phyloP scores from a whole-genome alignment of 768 basidiomycete genomes.

The Lentinus brumalis region DNA sequence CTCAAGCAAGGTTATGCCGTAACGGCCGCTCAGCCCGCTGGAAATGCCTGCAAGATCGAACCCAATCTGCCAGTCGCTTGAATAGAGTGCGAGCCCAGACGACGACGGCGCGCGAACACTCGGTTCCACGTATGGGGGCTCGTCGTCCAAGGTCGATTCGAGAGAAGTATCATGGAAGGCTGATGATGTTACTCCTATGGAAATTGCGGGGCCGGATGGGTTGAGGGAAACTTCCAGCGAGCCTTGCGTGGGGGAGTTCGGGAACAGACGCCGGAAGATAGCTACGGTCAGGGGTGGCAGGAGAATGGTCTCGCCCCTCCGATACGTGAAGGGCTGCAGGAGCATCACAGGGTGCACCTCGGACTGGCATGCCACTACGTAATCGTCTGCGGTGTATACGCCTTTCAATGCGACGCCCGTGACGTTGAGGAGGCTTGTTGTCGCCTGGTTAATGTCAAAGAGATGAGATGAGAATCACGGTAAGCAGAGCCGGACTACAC shows the following conservation, averaged over 20 bases:
- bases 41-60: slow-evolving; percentile 47
- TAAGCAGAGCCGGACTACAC: background rate
- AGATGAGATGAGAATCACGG: background rate
- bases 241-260: slow-evolving; percentile 48
- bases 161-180: slow-evolving; percentile 12
- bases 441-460: slow-evolving; percentile 20
- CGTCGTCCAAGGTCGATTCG: slow-evolving; percentile 1
- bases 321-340: slow-evolving; percentile 15
- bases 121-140: background rate
- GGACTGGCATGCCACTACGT: slow-evolving; percentile 39
- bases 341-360: slow-evolving; percentile 10
- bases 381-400: slow-evolving; percentile 53
- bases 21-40: slow-evolving; percentile 53
- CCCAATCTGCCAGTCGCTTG: slow-evolving; percentile 51
- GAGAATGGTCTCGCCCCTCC: slow-evolving; percentile 2
- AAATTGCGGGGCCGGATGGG: slow-evolving; percentile 43
- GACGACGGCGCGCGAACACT: slow-evolving; percentile 42
- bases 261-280: slow-evolving; percentile 54
- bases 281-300: slow-evolving; percentile 45
- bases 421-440: slow-evolving; percentile 22
- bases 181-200: slow-evolving; percentile 36
- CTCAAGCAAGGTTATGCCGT: slow-evolving; percentile 54
- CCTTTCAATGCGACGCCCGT: slow-evolving; percentile 14
- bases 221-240: slow-evolving; percentile 43
- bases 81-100: slow-evolving; percentile 50